These are phyloP conservation scores for Arthrocladium fulminans DNA, from an alignment of 2,329 filamentous ascomycete genomes.

Conservation along the genomic window DNA sequence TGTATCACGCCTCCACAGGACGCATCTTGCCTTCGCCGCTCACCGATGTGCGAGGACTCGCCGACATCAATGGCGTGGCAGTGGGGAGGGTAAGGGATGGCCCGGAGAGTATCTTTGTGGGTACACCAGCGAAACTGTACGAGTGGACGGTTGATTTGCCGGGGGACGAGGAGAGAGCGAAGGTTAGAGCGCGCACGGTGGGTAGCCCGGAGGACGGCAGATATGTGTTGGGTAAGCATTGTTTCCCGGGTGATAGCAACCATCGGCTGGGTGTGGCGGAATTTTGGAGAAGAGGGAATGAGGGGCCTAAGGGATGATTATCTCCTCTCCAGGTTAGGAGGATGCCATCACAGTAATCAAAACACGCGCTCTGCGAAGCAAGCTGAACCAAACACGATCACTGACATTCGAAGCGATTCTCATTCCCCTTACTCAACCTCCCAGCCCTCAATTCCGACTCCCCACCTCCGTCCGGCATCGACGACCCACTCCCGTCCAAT, in stretches of 20 bases:
- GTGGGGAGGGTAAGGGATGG: neutral
- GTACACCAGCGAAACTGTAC: neutral
- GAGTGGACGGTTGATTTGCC: slow-evolving; percentile 3
- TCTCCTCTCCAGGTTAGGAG: too few species aligned
- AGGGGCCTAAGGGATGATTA: too few species aligned
- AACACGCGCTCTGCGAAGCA: too few species aligned
- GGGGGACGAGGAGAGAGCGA: neutral
- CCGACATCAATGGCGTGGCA: neutral
- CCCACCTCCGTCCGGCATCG: slow-evolving; percentile 32
- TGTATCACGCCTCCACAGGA: neutral
- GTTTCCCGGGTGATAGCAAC: too few species aligned
- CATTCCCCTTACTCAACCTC: slow-evolving; percentile 31
- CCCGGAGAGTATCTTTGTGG: neutral
- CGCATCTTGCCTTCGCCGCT: neutral
- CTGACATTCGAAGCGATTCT: too few species aligned
- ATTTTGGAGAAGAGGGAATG: too few species aligned
- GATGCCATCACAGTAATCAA: too few species aligned
- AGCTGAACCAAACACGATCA: too few species aligned
- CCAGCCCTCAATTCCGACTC: slow-evolving; percentile 38
- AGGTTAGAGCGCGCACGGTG: too few species aligned
- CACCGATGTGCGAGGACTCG: neutral
- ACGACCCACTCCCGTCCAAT: slow-evolving; percentile 40
- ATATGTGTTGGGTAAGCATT: too few species aligned
- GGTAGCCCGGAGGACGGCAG: too few species aligned
- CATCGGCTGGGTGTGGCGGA: too few species aligned